phyloP scores from a whole-genome alignment of 2,329 filamentous ascomycete genomes.

The Diaporthe batatas region DNA sequence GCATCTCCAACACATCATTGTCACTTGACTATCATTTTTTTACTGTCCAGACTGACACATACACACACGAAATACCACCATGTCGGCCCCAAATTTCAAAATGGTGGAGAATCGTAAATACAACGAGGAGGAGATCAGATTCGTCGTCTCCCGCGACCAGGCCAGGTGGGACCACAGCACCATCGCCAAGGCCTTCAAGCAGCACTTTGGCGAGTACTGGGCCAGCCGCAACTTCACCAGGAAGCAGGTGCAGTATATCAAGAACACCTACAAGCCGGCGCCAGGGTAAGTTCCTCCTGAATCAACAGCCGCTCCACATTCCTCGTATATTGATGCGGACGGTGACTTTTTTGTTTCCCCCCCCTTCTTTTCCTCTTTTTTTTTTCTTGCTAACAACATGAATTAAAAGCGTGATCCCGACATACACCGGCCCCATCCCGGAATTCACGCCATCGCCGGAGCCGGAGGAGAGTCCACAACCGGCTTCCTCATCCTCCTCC shows the following conservation, averaged over 20 bases:
- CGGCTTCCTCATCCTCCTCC: too few species aligned
- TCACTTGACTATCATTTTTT: background rate
- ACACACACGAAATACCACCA: background rate
- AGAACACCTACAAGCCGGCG: slow-evolving; percentile 18
- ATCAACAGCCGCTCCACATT: too few species aligned
- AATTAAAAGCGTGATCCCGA: slow-evolving; percentile 5
- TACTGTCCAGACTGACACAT: background rate
- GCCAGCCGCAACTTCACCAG: slow-evolving; percentile 27
- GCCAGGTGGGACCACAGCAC: slow-evolving; percentile 19
- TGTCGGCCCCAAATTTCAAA: slow-evolving; percentile 31
- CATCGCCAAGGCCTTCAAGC: slow-evolving; percentile 40
- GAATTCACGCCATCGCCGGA: slow-evolving; percentile 22
- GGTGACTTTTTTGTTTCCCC: too few species aligned
- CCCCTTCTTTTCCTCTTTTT: too few species aligned
- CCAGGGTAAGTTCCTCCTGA: slow-evolving; percentile 29
- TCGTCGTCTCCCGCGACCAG: slow-evolving; percentile 32
- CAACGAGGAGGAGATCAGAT: slow-evolving; percentile 35
- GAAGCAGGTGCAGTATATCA: slow-evolving; percentile 40
- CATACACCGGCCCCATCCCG: slow-evolving; percentile 35
- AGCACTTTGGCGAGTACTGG: slow-evolving; percentile 33
- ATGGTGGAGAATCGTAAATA: slow-evolving; percentile 40
- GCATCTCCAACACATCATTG: background rate
- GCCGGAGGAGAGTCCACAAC: background rate
- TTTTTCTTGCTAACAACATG: too few species aligned
- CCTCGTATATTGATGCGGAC: background rate